phyloP scores from a whole-genome alignment of 441 rosid species.

The Populus hybrid region DNA sequence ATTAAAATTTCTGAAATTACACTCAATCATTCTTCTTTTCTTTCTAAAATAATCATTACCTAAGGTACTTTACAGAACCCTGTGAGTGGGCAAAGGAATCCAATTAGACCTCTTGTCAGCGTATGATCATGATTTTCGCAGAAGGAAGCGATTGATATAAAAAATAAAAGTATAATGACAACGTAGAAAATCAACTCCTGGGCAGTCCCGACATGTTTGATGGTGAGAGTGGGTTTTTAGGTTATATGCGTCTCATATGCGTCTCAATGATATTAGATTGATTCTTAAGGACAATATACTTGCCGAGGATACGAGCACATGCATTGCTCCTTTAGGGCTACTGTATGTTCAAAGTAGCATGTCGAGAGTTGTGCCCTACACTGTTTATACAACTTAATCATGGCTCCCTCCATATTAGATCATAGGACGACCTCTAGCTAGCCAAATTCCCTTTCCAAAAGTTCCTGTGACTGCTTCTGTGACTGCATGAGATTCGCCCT shows the following conservation, averaged over 20 bases:
- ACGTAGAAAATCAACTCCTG: neutral
- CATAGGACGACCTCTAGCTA: neutral
- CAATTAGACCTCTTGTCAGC: neutral
- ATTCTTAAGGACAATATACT: conserved; percentile 11
- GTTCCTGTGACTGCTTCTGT: conserved; percentile 2
- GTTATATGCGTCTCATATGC: neutral
- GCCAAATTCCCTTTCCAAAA: neutral
- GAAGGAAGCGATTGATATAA: conserved; percentile 1
- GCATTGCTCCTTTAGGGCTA: conserved; percentile 12
- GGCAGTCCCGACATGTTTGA: conserved; percentile 13
- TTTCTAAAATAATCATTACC: neutral
- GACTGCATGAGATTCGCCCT: conserved; percentile 17
- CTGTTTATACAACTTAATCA: conserved; percentile 9
- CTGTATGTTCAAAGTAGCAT: conserved; percentile 11
- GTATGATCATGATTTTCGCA: neutral
- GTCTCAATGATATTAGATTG: neutral
- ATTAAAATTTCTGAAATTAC: neutral
- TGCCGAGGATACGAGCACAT: conserved; percentile 18
- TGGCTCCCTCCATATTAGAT: neutral
- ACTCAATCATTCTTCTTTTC: neutral
- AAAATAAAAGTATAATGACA: neutral
- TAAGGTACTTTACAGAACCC: neutral
- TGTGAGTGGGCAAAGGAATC: neutral
- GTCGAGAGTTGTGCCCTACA: conserved; percentile 24
- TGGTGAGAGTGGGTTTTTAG: conserved; percentile 12